Base-by-base conservation (phyloP, 768 basidiomycete species). In the Amanita rubescens region DNA sequence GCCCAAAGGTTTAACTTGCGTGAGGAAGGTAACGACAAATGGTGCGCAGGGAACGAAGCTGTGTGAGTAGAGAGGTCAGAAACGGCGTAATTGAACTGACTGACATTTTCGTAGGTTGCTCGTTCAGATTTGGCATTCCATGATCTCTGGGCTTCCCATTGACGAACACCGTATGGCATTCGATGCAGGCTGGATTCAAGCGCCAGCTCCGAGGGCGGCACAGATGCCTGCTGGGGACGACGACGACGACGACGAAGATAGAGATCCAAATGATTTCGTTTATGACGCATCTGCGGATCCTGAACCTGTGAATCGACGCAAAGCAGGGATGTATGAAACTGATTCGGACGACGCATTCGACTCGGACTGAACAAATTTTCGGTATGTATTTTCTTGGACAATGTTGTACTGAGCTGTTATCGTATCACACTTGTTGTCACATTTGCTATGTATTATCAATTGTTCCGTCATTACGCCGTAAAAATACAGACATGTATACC, bases 11-110 rank as follows among this genome's bases (percentile, higher is more conserved):
- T 80, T 41, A 61, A 56, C 20, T 53, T 74, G 57, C 58, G 65
- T 0, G 63, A 69, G 30, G 65, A 61, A n/a, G 47, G n/a, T 5
- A 27, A 30, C 17, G 53, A 63, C 20, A 67, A 65, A 8, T 71
- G 71, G 58, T 79, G 77, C 62, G 77, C 78, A 8, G 79, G 78
- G 0, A 77, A 79, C 47, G 79, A 80, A 59, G 75, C 76, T 32
- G 67, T 67, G 79, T 79, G 58, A 62, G 77, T 63, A 8, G 14
- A 58, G 37, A n/a, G 49, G 44, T 12, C 32, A 35, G 35, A 27
- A 10, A 12, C 8, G 22, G 3, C 39, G 12, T 37, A 32, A 27
- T 14, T 22, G 55, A 27, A 14, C 38, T 11, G 50, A 20, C 39
- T 47, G 22, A 41, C 46, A 48, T 49, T 5, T 45, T 47, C 33